Conservation (phyloP, 352 stramenopile species). For the Globisporangium cederbergense region DNA sequence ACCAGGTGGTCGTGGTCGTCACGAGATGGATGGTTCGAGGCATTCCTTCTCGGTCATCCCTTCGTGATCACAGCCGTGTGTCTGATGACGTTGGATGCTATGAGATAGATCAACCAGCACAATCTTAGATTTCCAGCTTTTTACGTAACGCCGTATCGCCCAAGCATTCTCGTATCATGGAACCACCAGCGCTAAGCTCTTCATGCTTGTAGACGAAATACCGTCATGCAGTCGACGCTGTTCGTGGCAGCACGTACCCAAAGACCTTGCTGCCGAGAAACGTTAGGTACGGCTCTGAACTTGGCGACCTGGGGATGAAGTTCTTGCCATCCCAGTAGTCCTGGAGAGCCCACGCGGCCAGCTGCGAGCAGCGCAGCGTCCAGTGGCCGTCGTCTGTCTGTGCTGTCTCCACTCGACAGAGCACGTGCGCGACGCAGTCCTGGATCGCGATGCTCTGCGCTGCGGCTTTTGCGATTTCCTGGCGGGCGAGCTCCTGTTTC, state of each 20-base stretch:
- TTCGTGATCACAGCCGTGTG: no score
- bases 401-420: slow-evolving; percentile 65
- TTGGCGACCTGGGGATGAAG: slow-evolving; percentile 45
- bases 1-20: no score
- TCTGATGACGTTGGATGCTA: no score
- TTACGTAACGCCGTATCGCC: no score
- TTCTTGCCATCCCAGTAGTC: slow-evolving; percentile 82
- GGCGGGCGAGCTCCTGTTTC: slow-evolving; percentile 46
- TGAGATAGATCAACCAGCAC: no score
- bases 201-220: background rate
- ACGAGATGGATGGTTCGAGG: no score
- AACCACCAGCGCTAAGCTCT: no score
- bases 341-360: slow-evolving; percentile 51
- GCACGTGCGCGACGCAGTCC: slow-evolving; percentile 58
- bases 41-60: no score
- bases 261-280: slow-evolving; percentile 83
- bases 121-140: no score
- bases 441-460: slow-evolving; percentile 37
- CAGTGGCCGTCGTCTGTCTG: slow-evolving; percentile 68
- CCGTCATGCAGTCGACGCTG: background rate
- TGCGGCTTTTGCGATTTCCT: slow-evolving; percentile 29
- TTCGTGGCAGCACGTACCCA: slow-evolving; percentile 38
- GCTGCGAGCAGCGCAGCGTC: slow-evolving; percentile 61
- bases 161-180: no score
- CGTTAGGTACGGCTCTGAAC: slow-evolving; percentile 55